phyloP scores from a whole-genome alignment of 78 protist genomes.

The Anaeramoeba flamelloides region DNA sequence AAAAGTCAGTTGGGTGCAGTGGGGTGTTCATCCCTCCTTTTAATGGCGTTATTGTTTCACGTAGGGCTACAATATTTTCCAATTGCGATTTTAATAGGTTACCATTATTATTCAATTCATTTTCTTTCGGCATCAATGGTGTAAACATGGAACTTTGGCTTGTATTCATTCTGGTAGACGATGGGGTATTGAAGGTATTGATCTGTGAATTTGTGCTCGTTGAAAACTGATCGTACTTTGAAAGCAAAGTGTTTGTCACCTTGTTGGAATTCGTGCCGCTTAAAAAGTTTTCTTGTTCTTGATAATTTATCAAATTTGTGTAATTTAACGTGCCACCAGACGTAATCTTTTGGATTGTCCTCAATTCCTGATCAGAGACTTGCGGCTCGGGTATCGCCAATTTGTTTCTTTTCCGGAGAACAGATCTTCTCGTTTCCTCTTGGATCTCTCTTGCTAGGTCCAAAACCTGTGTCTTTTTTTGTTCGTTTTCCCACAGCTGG shows the following conservation, averaged over 20 bases:
- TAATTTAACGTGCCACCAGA: no score
- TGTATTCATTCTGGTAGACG: no score
- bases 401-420: background rate
- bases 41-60: constrained; percentile 1
- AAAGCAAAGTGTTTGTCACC: background rate
- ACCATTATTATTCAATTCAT: background rate
- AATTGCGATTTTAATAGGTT: background rate
- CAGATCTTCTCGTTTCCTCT: background rate
- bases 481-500: background rate
- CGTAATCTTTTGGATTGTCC: background rate
- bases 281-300: background rate
- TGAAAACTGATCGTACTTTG: background rate
- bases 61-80: constrained; percentile 9
- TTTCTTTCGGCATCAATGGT: background rate
- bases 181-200: no score
- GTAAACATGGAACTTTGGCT: background rate
- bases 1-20: background rate
- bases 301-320: no score
- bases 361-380: background rate
- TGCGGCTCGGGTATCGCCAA: background rate
- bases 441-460: background rate
- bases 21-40: constrained; percentile 11
- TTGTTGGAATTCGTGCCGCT: background rate
- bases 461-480: background rate
- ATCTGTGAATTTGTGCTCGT: no score